phyloP scores from a whole-genome alignment of 2,329 filamentous ascomycete species.

The Pyricularia pennisetigena region DNA sequence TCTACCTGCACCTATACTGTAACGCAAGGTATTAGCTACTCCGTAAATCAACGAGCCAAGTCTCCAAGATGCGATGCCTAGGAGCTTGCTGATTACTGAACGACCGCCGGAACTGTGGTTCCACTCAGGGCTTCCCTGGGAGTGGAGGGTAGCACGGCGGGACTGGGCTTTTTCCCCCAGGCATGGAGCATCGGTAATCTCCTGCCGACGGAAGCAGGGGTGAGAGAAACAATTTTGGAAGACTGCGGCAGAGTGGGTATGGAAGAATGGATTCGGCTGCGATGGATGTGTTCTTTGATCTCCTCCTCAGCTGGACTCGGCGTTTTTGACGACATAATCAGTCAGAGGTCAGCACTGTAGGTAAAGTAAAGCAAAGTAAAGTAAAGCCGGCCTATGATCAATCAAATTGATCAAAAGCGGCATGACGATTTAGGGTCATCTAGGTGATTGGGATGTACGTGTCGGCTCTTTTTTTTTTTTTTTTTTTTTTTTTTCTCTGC shows the following conservation, averaged over 20 bases:
- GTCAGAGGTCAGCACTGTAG: too few relatives aligned
- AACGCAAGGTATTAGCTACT: neutral
- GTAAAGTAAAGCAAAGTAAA: neutral
- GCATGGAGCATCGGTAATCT: neutral
- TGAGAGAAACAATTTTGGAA: neutral
- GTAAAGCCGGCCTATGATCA: neutral
- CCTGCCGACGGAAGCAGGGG: neutral
- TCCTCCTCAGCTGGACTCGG: neutral
- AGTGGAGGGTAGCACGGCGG: neutral
- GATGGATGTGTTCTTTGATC: neutral
- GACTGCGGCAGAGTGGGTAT: neutral
- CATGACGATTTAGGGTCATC: neutral
- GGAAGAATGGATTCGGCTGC: neutral
- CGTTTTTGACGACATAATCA: neutral
- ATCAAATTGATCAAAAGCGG: neutral
- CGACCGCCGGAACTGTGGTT: neutral
- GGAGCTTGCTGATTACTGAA: neutral
- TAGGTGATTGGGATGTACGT: neutral
- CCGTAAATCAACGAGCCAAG: neutral
- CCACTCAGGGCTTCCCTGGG: neutral
- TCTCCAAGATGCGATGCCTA: neutral
- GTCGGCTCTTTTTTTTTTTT: neutral
- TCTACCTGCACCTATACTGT: neutral
- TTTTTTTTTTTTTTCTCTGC: too few relatives aligned
- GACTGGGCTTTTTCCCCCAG: neutral